Percentiles rank a stretch among this genome's conserved stretches.
These are phyloP conservation scores for Fagopyrum esculentum DNA, from an alignment of 148 eudicot genomes.

Conservation along the genomic window DNA sequence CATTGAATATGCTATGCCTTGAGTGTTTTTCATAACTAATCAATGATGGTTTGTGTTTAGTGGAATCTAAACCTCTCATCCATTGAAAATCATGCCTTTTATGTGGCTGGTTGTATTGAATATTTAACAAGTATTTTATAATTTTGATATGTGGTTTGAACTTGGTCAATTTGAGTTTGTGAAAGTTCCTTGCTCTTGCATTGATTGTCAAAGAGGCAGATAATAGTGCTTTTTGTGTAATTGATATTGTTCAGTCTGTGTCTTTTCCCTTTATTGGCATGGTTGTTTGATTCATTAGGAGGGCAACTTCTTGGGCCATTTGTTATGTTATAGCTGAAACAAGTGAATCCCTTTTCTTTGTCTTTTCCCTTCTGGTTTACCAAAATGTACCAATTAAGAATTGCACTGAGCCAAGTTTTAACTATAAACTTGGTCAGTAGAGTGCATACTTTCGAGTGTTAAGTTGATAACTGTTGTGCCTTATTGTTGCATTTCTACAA, in stretches of 20 bases:
- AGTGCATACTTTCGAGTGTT: neutral
- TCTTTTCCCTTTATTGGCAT: neutral
- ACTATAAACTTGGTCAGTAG: neutral
- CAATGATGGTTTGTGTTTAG: neutral
- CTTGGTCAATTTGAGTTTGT: neutral
- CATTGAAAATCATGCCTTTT: neutral
- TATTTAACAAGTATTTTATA: neutral
- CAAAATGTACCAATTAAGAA: neutral
- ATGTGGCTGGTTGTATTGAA: neutral
- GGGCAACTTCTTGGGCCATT: neutral
- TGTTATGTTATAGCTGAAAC: neutral
- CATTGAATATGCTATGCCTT: too few species aligned
- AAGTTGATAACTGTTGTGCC: neutral
- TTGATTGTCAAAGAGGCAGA: neutral
- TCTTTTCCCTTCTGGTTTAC: neutral
- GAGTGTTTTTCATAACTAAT: neutral
- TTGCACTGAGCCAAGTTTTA: neutral
- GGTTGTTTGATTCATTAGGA: neutral
- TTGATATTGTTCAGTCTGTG: neutral
- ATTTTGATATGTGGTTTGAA: neutral
- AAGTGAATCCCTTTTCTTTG: neutral
- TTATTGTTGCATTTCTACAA: slow-evolving; percentile 55
- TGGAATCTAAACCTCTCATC: neutral
- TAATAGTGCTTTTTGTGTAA: neutral
- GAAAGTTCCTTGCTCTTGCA: neutral